Evolutionary conservation across 768 basidiomycete species (phyloP).

Genomic region (Grammothele lineata): DNA sequence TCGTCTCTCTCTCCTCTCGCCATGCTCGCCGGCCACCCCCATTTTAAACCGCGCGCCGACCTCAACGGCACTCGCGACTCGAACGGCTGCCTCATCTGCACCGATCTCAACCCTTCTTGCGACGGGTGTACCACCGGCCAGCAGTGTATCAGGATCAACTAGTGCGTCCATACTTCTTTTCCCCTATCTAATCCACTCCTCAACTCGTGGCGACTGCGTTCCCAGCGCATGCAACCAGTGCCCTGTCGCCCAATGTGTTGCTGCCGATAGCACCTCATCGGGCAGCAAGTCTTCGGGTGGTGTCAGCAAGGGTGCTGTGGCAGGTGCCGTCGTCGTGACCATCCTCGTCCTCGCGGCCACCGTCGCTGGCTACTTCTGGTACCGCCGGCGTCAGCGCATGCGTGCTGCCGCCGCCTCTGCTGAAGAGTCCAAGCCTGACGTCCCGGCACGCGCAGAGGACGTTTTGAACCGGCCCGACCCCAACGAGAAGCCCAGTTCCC

Average conservation of each 20-base stretch:
- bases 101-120: conserved; percentile 46
- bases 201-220: conserved; percentile 3
- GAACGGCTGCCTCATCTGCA: conserved; percentile 45
- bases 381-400: conserved; percentile 52
- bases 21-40: conserved; percentile 13
- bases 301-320: conserved; percentile 65
- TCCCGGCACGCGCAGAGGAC: conserved; percentile 69
- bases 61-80: conserved; percentile 14
- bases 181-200: neutral
- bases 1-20: conserved; percentile 6
- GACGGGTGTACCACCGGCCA: conserved; percentile 45
- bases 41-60: conserved; percentile 7
- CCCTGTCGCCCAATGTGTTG: conserved; percentile 47
- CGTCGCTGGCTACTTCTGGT: conserved; percentile 53
- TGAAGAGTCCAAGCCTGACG: conserved; percentile 48
- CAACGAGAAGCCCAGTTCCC: conserved; percentile 52
- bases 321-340: conserved; percentile 66
- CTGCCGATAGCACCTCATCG: conserved; percentile 17
- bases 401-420: conserved; percentile 28
- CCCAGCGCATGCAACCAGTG: conserved; percentile 59
- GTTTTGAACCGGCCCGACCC: conserved; percentile 85
- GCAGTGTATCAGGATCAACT: conserved; percentile 56
- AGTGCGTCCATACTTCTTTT: conserved; percentile 35
- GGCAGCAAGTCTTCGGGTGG: conserved; percentile 28
- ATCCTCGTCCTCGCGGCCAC: conserved; percentile 55